These are phyloP conservation scores for Cryptococcus hybrid DNA, from an alignment of 1,284 basidiomycete genomes.

Conservation along the genomic window DNA sequence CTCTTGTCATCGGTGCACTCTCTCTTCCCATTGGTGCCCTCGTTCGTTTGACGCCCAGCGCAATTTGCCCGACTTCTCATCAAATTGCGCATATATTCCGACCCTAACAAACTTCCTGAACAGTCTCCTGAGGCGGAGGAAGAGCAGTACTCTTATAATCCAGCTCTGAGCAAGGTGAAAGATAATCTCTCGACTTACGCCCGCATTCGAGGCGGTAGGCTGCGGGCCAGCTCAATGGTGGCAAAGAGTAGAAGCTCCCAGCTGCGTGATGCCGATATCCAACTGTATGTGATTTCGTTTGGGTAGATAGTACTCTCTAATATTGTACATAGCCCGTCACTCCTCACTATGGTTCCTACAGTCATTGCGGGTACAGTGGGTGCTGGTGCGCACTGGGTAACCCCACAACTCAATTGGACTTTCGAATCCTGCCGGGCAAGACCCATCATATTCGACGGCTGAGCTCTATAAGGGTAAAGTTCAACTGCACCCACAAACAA, in stretches of 20 bases:
- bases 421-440: constrained; percentile 37
- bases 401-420: constrained; percentile 22
- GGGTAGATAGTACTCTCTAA: constrained; percentile 9
- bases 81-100: constrained; percentile 63
- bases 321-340: constrained; percentile 48
- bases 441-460: constrained; percentile 36
- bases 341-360: constrained; percentile 86
- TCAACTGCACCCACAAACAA: constrained; percentile 82
- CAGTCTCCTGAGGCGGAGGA: constrained; percentile 60
- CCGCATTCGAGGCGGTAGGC: constrained; percentile 77
- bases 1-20: constrained; percentile 73
- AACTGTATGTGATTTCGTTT: constrained; percentile 40
- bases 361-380: constrained; percentile 81
- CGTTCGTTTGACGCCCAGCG: constrained; percentile 74
- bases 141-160: constrained; percentile 43
- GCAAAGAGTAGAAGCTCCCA: constrained; percentile 71
- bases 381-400: constrained; percentile 57
- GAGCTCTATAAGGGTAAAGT: constrained; percentile 62
- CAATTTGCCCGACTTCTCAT: constrained; percentile 74
- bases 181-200: constrained; percentile 81
- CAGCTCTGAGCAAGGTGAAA: constrained; percentile 61
- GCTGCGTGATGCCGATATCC: constrained; percentile 55
- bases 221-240: constrained; percentile 67
- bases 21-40: constrained; percentile 85
- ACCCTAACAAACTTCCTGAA: constrained; percentile 66